phyloP scores from a whole-genome alignment of 495 filamentous ascomycete genomes.

The Xylaria telfairii region DNA sequence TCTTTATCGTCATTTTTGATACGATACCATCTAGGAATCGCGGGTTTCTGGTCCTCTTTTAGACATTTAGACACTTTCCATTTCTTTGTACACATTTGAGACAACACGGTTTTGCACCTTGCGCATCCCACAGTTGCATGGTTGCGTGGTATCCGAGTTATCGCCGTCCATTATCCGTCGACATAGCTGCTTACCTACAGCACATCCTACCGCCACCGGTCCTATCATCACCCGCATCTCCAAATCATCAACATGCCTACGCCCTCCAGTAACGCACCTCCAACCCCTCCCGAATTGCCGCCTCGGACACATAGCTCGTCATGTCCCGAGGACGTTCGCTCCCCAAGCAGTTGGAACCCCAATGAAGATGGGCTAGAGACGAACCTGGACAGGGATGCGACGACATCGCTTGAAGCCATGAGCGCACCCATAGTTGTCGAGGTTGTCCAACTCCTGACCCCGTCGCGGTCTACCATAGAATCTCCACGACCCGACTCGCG shows the following conservation, averaged over 20 bases:
- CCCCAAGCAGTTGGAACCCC: slow-evolving; percentile 30
- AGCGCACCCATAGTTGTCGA: slow-evolving; percentile 24
- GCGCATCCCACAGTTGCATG: slow-evolving; percentile 5
- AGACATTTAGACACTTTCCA: not conserved
- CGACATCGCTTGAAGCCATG: slow-evolving; percentile 33
- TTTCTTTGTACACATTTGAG: slow-evolving; percentile 25
- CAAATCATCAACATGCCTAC: slow-evolving; percentile 54
- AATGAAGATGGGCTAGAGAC: slow-evolving; percentile 38
- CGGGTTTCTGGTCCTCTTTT: slow-evolving; percentile 1
- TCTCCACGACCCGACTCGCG: slow-evolving; percentile 44
- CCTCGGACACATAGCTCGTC: slow-evolving; percentile 46
- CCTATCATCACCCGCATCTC: slow-evolving; percentile 12
- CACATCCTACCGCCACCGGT: slow-evolving; percentile 13
- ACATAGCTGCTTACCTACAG: not conserved
- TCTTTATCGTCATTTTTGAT: not conserved
- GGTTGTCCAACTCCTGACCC: slow-evolving; percentile 17
- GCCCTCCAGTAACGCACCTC: slow-evolving; percentile 51
- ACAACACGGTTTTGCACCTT: not conserved
- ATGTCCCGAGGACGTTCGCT: slow-evolving; percentile 49
- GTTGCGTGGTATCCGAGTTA: slow-evolving; percentile 20
- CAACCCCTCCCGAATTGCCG: slow-evolving; percentile 46
- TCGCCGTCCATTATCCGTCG: slow-evolving; percentile 6
- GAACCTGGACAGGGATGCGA: slow-evolving; percentile 34
- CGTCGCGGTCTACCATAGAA: slow-evolving; percentile 44
- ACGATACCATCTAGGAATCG: not conserved